Evolutionary conservation across 2,329 filamentous ascomycete species (phyloP).

Genomic region (Penicillium italicum): DNA sequence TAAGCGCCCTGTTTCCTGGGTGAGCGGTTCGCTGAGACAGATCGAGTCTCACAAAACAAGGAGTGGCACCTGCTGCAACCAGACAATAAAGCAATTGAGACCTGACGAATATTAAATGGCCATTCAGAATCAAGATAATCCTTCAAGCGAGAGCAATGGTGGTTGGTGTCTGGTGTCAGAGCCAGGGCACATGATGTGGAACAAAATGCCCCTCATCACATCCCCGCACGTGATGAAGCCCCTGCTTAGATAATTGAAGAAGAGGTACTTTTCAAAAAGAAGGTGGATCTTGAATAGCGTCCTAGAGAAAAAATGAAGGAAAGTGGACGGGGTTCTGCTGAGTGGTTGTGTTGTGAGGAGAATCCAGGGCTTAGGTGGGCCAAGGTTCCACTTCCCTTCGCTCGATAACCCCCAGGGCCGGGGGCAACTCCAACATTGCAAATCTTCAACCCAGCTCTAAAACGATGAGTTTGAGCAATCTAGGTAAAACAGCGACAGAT

Average conservation of each 20-base stretch:
- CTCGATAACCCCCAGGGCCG: neutral
- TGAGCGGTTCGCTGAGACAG: slow-evolving; percentile 33
- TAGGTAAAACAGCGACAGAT: neutral
- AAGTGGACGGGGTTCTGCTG: neutral
- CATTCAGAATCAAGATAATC: slow-evolving; percentile 2
- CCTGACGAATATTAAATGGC: neutral
- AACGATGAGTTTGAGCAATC: neutral
- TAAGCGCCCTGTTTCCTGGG: slow-evolving; percentile 34
- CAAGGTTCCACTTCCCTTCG: neutral
- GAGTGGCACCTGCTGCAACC: slow-evolving; percentile 8
- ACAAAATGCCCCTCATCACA: slow-evolving; percentile 18
- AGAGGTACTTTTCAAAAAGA: neutral
- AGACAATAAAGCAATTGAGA: slow-evolving; percentile 3
- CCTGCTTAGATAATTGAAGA: slow-evolving; percentile 7
- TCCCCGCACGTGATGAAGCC: slow-evolving; percentile 14
- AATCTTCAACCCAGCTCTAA: neutral
- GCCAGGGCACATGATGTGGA: slow-evolving; percentile 8
- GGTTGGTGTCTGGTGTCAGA: neutral
- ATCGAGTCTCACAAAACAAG: slow-evolving; percentile 18
- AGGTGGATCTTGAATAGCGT: neutral
- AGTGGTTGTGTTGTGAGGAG: neutral
- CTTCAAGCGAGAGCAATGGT: neutral
- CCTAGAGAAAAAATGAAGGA: neutral
- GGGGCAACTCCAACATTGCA: neutral
- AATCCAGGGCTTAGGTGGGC: neutral